Base-by-base conservation (phyloP, 1,139 yeast genomes). In the Sugiyamaella castrensis region DNA sequence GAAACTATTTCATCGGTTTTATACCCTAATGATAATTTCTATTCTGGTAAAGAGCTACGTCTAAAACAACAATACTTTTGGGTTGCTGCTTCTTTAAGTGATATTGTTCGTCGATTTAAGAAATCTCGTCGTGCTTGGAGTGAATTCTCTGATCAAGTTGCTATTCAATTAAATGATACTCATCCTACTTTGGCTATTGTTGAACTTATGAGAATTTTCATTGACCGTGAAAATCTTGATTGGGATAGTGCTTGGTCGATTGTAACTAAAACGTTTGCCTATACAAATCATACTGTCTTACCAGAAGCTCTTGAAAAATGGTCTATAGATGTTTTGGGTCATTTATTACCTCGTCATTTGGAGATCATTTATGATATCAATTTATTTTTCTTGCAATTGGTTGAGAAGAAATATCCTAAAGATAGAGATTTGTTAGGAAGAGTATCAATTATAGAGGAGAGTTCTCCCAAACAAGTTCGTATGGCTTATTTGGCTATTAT, bases 1-100 rank as follows among this genome's bases (percentile, higher is more conserved):
- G 96, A 88, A 68, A 83, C 95, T 26, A 87, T 91, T 59, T 87
- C 96, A 34, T 87, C 96, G 4, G 96, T 88, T 11, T 74, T 88
- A 63, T 89, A 89, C 69, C 96, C 96, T 53, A 89, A 89, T 68
- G 96, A 89, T 67, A 89, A 89, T 68, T 89, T 89, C 67, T 85
- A 87, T 64, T 79, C 82, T 56, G 98, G 98, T 60, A 91, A 91
- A 70, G 96, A 87, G 65, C 76, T 91, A 64, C 82, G 98, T 68
- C 80, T 91, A 68, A 91, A 89, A 70, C 97, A 91, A 71, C 97
- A 91, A 70, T 91, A 87, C 71, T 91, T 91, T 70, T 91, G 98
- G 98, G 96, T 91, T 48, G 84, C 95, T 46, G 97, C 97, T 40
- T 87, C 96, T 8, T 76, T 91, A 57, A 89, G 86, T 62, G 98